Evolutionary conservation across 257 asterid species (phyloP), one percentile per base, ranked within the genome.

Genomic region (Lavandula angustifolia): DNA sequence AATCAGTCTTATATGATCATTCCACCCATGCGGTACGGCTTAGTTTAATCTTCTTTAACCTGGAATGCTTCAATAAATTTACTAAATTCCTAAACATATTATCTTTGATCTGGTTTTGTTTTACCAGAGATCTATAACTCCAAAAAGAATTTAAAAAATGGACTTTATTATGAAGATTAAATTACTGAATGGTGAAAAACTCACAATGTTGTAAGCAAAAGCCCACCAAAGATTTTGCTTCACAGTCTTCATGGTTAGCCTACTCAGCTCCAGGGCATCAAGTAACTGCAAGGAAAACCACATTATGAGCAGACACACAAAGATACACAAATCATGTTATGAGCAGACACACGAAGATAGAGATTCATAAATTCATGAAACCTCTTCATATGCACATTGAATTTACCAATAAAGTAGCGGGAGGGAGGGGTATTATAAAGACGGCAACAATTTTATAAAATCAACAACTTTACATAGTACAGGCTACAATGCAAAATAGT

Each of bases 161-260:
- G 13, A 14, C 38, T 4, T 59, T 34, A 53, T 10, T 29, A 1
- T 42, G 38, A 54, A 49, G 69, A 49, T 12, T 54, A 34, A 67
- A 61, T 72, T 54, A 75, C 59, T 72, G 44, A 27, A 62, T 41
- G 11, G 35, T 34, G 32, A 16, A 54, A 70, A 66, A 78, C 99
- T 84, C 83, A 90, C 99, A 49, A 94, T 87, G 76, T 90, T 94
- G 92, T 90, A 90, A 13, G 88, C 97, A 67, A 94, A 94, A 50
- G 99, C 99, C 99, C 99, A 94, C 89, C 99, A 89, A 55, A 94
- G 97, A 60, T 94, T 90, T 82, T 94, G 97, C 86, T 82, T 87
- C 66, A 94, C 91, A 33, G 99, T 94, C 72, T 80, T 94, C 97
- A 94, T 94, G 74, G 99, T 94, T 69, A 83, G 86, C 73, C 84